These are phyloP conservation scores for Pythium phragmitis DNA, from an alignment of 352 stramenopile genomes.

Conservation along the genomic window DNA sequence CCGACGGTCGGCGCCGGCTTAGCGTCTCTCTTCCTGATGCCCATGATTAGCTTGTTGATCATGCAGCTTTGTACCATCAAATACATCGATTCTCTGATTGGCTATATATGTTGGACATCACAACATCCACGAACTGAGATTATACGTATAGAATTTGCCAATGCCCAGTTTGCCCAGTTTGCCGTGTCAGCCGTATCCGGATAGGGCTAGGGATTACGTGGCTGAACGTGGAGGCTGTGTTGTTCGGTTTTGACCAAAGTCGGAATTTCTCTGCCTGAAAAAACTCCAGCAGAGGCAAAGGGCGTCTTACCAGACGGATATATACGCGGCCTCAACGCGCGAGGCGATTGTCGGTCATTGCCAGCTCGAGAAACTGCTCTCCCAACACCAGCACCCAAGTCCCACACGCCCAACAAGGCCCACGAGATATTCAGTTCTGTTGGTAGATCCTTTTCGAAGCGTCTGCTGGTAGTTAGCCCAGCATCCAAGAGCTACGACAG, in stretches of 20 bases:
- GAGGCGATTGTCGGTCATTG: not conserved
- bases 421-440: not conserved
- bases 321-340: not conserved
- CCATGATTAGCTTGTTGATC: conserved; percentile 11
- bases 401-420: not conserved
- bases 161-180: conserved; percentile 27
- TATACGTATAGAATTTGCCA: conserved; percentile 11
- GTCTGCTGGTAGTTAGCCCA: not conserved
- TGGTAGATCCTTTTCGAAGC: not conserved
- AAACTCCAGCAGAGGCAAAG: not conserved
- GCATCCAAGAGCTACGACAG: not conserved
- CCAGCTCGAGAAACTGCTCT: not conserved
- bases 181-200: not conserved
- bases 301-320: not conserved
- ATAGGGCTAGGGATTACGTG: conserved; percentile 4
- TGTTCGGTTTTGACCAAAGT: conserved; percentile 1
- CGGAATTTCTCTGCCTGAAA: not conserved
- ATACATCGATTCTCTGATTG: conserved; percentile 3
- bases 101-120: conserved; percentile 20
- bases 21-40: conserved; percentile 16
- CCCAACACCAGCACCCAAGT: not conserved
- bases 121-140: not conserved
- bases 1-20: conserved; percentile 12
- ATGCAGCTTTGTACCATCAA: not conserved
- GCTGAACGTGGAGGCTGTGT: conserved; percentile 10